These are phyloP conservation scores for Sorghum bicolor DNA, from an alignment of 176 grass and related monocot species.

Conservation along the genomic window Sorghum_bicolor_NCBIv3 NC_012872.2:55522501-55523000, in stretches of 20 bases:
- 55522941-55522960: conserved; percentile 90
- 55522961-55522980: conserved; percentile 72
- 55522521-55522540: conserved; percentile 73
- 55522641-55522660: conserved; percentile 92
- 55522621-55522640: conserved; percentile 86
- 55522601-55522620: conserved; percentile 80
- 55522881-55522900: no score
- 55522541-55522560: conserved; percentile 83
- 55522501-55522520: conserved; percentile 65
- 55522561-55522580: conserved; percentile 75
- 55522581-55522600: conserved; percentile 80
- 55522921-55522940: conserved; percentile 58
- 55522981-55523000: conserved; percentile 47
- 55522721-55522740: conserved; percentile 64
- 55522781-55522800: conserved; percentile 47
- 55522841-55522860: neutral
- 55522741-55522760: conserved; percentile 69
- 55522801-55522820: conserved; percentile 56
- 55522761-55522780: conserved; percentile 62
- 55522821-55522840: conserved; percentile 17
- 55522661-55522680: conserved; percentile 64
- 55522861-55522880: no score
- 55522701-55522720: conserved; percentile 55
- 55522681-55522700: conserved; percentile 69
- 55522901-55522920: conserved; percentile 6